Conservation (phyloP, 108 stramenopile genomes). For the Skeletonema menzelii region DNA sequence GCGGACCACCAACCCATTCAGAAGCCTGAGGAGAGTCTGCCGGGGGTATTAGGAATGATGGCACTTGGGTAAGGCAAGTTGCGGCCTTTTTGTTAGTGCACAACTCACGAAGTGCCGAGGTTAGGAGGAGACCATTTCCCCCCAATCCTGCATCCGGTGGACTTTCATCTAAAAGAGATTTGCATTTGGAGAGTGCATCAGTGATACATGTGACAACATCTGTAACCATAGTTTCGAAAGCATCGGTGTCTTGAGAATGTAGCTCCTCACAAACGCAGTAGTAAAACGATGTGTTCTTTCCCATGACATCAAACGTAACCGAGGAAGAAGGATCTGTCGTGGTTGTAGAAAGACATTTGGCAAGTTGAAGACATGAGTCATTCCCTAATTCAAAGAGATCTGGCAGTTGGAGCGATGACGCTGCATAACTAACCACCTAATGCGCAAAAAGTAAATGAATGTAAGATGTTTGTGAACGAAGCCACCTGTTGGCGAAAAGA, state of each 20-base stretch:
- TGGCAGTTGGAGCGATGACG: conserved; percentile 72
- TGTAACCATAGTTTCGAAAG: conserved; percentile 51
- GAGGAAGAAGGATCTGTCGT: conserved; percentile 47
- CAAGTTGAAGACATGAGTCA: conserved; percentile 56
- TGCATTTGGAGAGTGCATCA: conserved; percentile 47
- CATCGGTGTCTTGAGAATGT: conserved; percentile 54
- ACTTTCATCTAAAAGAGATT: conserved; percentile 51
- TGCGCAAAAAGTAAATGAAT: neutral
- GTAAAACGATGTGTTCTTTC: conserved; percentile 67
- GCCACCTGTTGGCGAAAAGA: neutral
- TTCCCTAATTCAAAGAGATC: conserved; percentile 70
- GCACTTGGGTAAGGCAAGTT: conserved; percentile 38
- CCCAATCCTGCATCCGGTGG: conserved; percentile 11
- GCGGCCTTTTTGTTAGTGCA: conserved; percentile 80
- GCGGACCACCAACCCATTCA: conserved; percentile 55
- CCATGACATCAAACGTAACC: conserved; percentile 70
- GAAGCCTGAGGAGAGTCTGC: conserved; percentile 53
- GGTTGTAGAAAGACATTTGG: conserved; percentile 49
- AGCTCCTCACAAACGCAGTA: conserved; percentile 76
- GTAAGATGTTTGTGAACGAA: conserved; percentile 1
- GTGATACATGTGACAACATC: conserved; percentile 35
- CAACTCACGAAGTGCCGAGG: conserved; percentile 62
- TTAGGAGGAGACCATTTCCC: conserved; percentile 47
- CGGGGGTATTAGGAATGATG: conserved; percentile 64
- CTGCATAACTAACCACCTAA: conserved; percentile 79